phyloP scores from a whole-genome alignment of 2,329 filamentous ascomycete genomes.

The Zasmidium cellare region DNA sequence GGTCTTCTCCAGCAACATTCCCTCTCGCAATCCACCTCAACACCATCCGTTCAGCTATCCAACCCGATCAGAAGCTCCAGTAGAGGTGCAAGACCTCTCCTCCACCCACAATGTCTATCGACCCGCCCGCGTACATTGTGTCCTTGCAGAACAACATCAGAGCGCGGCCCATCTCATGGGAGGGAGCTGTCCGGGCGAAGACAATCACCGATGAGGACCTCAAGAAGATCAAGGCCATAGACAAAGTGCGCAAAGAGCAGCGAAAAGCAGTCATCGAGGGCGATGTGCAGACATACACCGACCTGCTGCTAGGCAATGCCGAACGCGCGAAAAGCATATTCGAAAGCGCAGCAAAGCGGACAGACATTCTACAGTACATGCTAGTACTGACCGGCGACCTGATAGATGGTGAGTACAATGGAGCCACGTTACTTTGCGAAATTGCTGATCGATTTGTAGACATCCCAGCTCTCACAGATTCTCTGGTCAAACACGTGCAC shows the following conservation, averaged over 20 bases:
- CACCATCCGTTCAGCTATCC: background rate
- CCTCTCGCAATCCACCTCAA: background rate
- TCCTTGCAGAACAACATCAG: conserved; percentile 97
- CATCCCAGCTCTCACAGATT: conserved; percentile 74
- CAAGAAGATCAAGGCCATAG: conserved; percentile 92
- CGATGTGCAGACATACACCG: conserved; percentile 77
- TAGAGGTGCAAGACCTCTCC: background rate
- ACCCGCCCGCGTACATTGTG: conserved; percentile 82
- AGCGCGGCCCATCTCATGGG: conserved; percentile 93
- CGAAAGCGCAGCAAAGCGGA: conserved; percentile 79
- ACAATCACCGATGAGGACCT: conserved; percentile 93
- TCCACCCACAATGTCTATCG: conserved; percentile 72
- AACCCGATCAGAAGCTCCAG: background rate
- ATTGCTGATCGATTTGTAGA: conserved; percentile 51
- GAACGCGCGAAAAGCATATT: conserved; percentile 70
- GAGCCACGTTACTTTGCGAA: background rate
- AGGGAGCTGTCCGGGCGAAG: conserved; percentile 89
- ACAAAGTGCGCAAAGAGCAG: conserved; percentile 92
- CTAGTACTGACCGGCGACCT: conserved; percentile 86
- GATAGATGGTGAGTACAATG: conserved; percentile 66
- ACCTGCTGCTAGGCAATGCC: conserved; percentile 72
- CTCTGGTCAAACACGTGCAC: conserved; percentile 69
- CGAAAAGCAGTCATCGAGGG: conserved; percentile 77
- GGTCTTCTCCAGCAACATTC: background rate
- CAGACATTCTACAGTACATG: conserved; percentile 93